Percentiles rank a stretch among this genome's conserved stretches.
These are phyloP conservation scores for Colletotrichum sp. DNA, from an alignment of 2,329 filamentous ascomycete species.

Conservation along the genomic window DNA sequence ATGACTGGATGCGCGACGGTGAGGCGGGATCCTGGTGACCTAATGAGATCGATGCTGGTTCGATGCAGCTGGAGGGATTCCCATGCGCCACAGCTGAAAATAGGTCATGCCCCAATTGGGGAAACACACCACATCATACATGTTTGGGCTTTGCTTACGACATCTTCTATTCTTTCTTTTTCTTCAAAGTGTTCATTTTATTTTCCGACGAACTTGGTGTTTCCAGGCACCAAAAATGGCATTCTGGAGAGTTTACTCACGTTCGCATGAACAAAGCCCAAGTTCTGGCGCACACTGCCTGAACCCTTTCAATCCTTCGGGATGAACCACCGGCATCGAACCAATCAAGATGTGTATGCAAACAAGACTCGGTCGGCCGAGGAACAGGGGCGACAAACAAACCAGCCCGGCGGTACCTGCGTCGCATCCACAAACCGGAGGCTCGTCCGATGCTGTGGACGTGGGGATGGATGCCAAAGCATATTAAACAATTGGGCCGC, in stretches of 20 bases:
- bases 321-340: background rate
- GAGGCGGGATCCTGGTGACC: no score
- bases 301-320: background rate
- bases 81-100: slow-evolving; percentile 10
- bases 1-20: background rate
- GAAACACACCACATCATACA: background rate
- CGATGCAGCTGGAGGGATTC: background rate
- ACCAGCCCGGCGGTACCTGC: background rate
- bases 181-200: background rate
- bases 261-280: background rate
- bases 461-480: background rate
- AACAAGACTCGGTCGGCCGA: background rate
- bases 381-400: background rate
- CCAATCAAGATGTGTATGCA: background rate
- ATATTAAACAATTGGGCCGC: background rate
- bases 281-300: background rate
- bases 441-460: background rate
- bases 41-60: background rate
- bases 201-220: background rate
- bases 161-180: background rate
- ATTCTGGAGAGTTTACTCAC: background rate
- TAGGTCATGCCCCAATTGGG: background rate
- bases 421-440: background rate
- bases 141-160: background rate
- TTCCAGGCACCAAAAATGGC: background rate